Percentiles rank a stretch among this genome's conserved stretches.
phyloP scores from a whole-genome alignment of 169 alveolate species.

The Theileria orientalis region DNA sequence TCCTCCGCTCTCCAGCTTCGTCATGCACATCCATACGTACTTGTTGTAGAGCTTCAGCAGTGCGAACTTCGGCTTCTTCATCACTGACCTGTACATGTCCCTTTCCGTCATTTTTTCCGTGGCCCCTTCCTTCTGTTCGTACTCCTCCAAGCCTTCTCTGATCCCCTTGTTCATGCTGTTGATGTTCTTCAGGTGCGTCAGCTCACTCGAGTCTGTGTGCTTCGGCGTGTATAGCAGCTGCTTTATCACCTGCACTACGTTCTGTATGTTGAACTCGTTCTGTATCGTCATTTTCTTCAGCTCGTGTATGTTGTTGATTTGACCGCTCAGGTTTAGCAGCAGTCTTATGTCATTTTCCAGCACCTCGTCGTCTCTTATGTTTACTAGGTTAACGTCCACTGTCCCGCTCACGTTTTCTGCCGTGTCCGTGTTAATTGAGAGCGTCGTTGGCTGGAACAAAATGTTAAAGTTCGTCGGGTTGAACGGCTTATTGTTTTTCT shows the following conservation, averaged over 20 bases:
- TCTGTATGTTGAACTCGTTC: constrained; percentile 22
- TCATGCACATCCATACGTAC: constrained; percentile 36
- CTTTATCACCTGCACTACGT: constrained; percentile 20
- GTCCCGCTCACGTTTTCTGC: neutral
- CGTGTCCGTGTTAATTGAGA: neutral
- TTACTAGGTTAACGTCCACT: neutral
- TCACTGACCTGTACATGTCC: neutral
- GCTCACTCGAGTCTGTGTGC: neutral
- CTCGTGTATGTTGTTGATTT: constrained; percentile 7
- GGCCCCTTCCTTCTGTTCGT: neutral
- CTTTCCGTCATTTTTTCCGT: neutral
- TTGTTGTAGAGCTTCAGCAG: constrained; percentile 25
- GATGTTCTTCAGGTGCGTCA: neutral
- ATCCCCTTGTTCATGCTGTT: no score
- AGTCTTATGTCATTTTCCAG: neutral
- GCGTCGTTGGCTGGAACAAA: neutral
- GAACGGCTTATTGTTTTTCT: neutral
- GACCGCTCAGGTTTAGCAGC: neutral
- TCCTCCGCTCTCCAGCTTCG: neutral
- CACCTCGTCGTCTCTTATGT: neutral
- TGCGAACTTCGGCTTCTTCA: constrained; percentile 27
- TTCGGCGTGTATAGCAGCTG: neutral
- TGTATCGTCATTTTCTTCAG: constrained; percentile 18
- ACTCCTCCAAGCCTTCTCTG: no score
- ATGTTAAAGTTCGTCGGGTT: neutral